Evolutionary conservation across 805 yeast genomes (phyloP).

Genomic region (Lipomyces anomalus): DNA sequence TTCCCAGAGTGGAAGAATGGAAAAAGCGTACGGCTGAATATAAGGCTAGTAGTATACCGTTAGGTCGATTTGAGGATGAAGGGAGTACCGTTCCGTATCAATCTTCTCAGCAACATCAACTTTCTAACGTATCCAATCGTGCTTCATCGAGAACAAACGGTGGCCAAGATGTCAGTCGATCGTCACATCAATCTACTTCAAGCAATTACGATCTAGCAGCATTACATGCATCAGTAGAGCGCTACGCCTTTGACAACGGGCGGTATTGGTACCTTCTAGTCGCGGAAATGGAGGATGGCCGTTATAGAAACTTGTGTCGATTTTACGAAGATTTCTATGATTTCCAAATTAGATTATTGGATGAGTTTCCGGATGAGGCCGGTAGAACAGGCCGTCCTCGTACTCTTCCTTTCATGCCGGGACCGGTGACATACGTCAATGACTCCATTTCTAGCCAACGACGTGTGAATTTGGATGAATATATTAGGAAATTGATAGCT

Average conservation of each 20-base stretch:
- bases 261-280: conserved; percentile 80
- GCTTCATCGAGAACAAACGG: no score
- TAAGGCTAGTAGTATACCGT: conserved; percentile 79
- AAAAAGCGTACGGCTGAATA: conserved; percentile 83
- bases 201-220: conserved; percentile 34
- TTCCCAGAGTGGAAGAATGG: conserved; percentile 97
- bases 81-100: background rate
- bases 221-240: conserved; percentile 67
- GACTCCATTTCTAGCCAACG: conserved; percentile 60
- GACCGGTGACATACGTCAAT: conserved; percentile 87
- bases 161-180: no score
- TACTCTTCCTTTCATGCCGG: conserved; percentile 89
- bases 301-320: conserved; percentile 66
- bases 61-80: conserved; percentile 50
- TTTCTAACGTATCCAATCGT: no score
- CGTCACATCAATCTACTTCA: background rate
- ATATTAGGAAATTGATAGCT: conserved; percentile 53
- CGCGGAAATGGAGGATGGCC: conserved; percentile 64
- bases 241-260: conserved; percentile 74
- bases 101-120: no score
- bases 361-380: conserved; percentile 85
- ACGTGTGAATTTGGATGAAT: conserved; percentile 49
- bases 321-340: conserved; percentile 95
- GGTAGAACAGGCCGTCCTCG: conserved; percentile 77
- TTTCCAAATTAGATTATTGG: conserved; percentile 76